Evolutionary conservation across 1,284 basidiomycete species (phyloP), one percentile per base, ranked within the genome.

Genomic region (Apiotrichum gracile): DNA sequence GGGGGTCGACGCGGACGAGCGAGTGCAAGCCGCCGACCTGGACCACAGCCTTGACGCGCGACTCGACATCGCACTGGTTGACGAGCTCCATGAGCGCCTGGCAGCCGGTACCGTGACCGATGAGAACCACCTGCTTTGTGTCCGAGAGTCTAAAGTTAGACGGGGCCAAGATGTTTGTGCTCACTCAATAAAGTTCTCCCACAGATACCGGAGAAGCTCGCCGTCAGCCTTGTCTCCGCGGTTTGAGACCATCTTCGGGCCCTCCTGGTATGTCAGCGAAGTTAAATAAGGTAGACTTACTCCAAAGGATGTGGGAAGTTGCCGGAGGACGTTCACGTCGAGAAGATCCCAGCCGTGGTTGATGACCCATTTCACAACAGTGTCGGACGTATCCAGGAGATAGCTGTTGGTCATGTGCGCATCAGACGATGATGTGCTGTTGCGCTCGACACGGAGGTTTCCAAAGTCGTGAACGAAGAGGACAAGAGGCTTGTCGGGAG

Each of bases 181-280:
- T 47, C 60, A 91, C 90, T 88, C 82, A 51, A 96, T 80, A 61
- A 91, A 91, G 69, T 97, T 94, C 74, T 97, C 93, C 94, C 94
- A 98, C 4, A 97, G 71, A 67, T 94, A 94, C 8, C 80, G 78
- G 55, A 93, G 72, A 22, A 91, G 75, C 27, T 87, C 82, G 39
- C 47, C 71, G 63, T 53, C 70, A n/a, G 52, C 25, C 52, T 63
- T 51, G 17, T 61, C 55, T 14, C 64, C 69, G 10, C 45, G 45
- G 29, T 67, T 65, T 4, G 54, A 49, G 25, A 68, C 61, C 57
- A 67, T 63, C 29, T 54, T 58, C 1, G 66, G 64, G 9, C 54
- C 52, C 17, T 60, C 60, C 58, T 66, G 39, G 4, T n/a, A 33
- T 21, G 33, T 51, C 35, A 55, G 45, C 10, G 12, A n/a, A 14